These are phyloP conservation scores for Balamuthia mandrillaris DNA, from an alignment of 208 protist genomes.

Conservation along the genomic window DNA sequence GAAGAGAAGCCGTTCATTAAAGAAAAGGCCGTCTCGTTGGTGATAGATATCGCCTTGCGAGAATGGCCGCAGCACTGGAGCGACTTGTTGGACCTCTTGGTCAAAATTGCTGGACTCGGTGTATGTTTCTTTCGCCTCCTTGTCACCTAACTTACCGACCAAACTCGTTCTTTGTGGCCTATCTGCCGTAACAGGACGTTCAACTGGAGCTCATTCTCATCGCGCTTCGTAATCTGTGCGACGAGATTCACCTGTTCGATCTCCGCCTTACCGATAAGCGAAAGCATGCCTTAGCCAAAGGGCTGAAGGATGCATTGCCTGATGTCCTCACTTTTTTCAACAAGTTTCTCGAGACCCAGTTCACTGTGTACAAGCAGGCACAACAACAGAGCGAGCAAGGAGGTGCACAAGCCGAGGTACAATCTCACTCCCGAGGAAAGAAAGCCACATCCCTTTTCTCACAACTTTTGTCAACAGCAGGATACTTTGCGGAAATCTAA, in stretches of 20 bases:
- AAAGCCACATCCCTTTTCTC: background rate
- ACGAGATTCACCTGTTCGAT: background rate
- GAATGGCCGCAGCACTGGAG: background rate
- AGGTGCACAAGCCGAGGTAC: too few species aligned
- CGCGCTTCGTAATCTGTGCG: background rate
- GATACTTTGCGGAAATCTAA: background rate
- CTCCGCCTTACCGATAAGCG: background rate
- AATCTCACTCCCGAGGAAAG: background rate
- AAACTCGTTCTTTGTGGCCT: background rate
- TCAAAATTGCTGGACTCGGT: background rate
- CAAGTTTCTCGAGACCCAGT: background rate
- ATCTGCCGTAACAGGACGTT: background rate
- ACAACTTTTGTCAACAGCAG: background rate
- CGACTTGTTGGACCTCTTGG: background rate
- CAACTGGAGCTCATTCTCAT: constrained; percentile 24
- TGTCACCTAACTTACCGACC: background rate
- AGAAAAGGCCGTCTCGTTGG: background rate
- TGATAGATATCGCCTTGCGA: background rate
- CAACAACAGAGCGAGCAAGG: too few species aligned
- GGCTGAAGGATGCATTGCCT: background rate
- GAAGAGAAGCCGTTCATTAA: constrained; percentile 24
- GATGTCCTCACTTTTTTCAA: background rate
- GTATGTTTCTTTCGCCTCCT: background rate
- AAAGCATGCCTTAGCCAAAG: background rate
- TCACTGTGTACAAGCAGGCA: background rate